These are phyloP conservation scores for Bidens hawaiensis DNA, from an alignment of 140 eudicot species.

Conservation along the genomic window DNA sequence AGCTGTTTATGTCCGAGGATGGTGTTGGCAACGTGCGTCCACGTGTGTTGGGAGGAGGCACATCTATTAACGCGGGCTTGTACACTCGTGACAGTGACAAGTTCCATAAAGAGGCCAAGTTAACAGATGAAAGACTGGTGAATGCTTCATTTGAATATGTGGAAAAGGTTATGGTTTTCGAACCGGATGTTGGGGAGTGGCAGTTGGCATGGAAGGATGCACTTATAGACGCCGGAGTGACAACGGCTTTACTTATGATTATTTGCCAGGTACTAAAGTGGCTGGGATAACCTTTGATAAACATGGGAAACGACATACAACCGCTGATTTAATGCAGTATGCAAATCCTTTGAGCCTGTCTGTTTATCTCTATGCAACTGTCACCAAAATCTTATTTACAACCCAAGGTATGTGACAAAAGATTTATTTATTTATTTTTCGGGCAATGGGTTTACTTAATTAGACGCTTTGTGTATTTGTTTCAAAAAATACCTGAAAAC, in stretches of 20 bases:
- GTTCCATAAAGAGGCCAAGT: conserved; percentile 36
- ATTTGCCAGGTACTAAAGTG: conserved; percentile 58
- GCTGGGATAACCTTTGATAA: conserved; percentile 64
- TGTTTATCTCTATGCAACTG: conserved; percentile 5
- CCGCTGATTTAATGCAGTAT: conserved; percentile 49
- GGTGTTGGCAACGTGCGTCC: conserved; percentile 11
- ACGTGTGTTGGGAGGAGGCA: conserved; percentile 11
- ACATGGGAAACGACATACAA: conserved; percentile 50
- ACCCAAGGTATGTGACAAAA: conserved; percentile 33
- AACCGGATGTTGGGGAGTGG: conserved; percentile 56
- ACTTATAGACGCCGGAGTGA: too few species aligned
- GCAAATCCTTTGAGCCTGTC: not conserved
- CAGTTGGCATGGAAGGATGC: conserved; percentile 58
- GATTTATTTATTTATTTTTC: too few species aligned
- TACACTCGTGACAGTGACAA: conserved; percentile 24
- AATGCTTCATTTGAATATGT: conserved; percentile 61
- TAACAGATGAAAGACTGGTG: conserved; percentile 40
- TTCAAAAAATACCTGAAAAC: too few species aligned
- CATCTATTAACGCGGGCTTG: conserved; percentile 7
- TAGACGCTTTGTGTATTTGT: too few species aligned
- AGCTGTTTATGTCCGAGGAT: conserved; percentile 5
- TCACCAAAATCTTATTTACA: conserved; percentile 1
- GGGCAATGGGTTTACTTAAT: too few species aligned
- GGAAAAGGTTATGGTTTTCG: conserved; percentile 51
- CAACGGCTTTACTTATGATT: too few species aligned